Evolutionary conservation across 164 flowering plant species (phyloP).

Genomic region (Brasenia schreberi): DNA sequence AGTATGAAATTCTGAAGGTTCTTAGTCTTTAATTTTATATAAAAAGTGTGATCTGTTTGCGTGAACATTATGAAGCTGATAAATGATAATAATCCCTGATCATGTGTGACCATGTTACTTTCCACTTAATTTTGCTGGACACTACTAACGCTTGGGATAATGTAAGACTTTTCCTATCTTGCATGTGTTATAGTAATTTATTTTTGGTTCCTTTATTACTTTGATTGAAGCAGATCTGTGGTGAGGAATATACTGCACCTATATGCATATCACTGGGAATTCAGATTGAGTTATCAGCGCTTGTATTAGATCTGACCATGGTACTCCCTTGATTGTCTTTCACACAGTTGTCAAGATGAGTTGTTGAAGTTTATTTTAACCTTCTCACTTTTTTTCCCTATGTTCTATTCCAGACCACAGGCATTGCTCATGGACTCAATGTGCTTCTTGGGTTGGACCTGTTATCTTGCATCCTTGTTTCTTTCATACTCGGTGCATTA

Average conservation of each 20-base stretch:
- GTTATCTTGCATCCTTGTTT: constrained; percentile 46
- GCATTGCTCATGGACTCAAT: constrained; percentile 75
- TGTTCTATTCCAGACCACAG: constrained; percentile 44
- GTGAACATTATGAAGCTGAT: neutral
- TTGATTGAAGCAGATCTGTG: constrained; percentile 52
- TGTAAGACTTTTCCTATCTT: neutral
- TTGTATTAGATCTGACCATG: constrained; percentile 66
- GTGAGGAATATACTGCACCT: constrained; percentile 57
- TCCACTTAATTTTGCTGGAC: neutral
- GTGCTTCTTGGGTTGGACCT: constrained; percentile 64
- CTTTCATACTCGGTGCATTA: constrained; percentile 48
- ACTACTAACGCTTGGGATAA: neutral
- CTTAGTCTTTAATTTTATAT: no score
- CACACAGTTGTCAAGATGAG: neutral
- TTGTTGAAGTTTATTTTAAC: no score
- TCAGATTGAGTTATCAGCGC: constrained; percentile 63
- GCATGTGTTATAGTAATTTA: neutral
- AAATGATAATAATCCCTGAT: neutral
- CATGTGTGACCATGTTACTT: neutral
- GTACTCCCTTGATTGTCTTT: constrained; percentile 20
- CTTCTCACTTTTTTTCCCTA: constrained; percentile 4
- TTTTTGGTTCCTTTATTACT: neutral
- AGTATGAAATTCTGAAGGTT: no score
- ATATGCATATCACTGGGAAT: constrained; percentile 65
- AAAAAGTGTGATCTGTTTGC: no score